phyloP scores from a whole-genome alignment of 2,329 filamentous ascomycete genomes.

The Ampelomyces quisqualis region DNA sequence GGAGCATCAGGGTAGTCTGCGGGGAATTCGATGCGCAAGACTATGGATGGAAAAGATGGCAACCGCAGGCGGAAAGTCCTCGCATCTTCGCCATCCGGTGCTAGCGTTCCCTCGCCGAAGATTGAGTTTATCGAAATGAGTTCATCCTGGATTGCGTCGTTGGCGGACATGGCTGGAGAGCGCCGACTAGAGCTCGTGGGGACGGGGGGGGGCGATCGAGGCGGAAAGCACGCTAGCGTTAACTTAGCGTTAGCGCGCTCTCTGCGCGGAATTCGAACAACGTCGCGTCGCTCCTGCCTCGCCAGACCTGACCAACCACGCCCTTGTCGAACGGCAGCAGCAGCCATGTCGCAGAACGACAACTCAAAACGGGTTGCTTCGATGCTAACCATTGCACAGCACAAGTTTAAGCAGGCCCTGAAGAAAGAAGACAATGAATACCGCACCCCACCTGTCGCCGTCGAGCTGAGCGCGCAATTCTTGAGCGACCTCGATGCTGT shows the following conservation, averaged over 20 bases:
- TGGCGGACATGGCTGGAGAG: slow-evolving; percentile 9
- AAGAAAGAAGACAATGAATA: slow-evolving; percentile 24
- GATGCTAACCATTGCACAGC: slow-evolving; percentile 28
- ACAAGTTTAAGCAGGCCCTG: slow-evolving; percentile 32
- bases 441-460: slow-evolving; percentile 20
- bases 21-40: slow-evolving; percentile 66
- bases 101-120: slow-evolving; percentile 68
- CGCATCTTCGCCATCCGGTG: slow-evolving; percentile 23
- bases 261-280: neutral
- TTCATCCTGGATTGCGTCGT: slow-evolving; percentile 64
- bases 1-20: slow-evolving; percentile 70
- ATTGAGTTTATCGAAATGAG: slow-evolving; percentile 82
- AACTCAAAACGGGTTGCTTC: slow-evolving; percentile 27
- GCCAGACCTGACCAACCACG: no score
- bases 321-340: slow-evolving; percentile 5
- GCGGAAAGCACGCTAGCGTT: slow-evolving; percentile 2
- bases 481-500: slow-evolving; percentile 30
- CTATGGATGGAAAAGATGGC: slow-evolving; percentile 60
- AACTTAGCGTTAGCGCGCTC: no score
- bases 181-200: neutral
- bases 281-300: no score
- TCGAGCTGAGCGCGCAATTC: slow-evolving; percentile 26
- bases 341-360: slow-evolving; percentile 24
- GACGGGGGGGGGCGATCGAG: neutral
- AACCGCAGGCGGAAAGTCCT: slow-evolving; percentile 58